Evolutionary conservation across 2,329 filamentous ascomycete genomes (phyloP).

Genomic region (Colletotrichum australisinense): DNA sequence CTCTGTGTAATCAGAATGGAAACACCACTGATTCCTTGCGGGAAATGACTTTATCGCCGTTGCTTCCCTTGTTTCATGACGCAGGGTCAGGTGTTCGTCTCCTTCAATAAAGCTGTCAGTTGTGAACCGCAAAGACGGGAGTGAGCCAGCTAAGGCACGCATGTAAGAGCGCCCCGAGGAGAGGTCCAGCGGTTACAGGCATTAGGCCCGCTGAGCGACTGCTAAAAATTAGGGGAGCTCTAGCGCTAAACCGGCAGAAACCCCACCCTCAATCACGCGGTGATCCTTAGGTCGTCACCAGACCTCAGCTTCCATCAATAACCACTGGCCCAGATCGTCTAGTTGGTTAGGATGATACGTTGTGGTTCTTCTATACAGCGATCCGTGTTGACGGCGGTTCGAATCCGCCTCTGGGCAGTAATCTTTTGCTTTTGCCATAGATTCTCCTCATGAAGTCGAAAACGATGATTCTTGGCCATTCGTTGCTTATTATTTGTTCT

Average conservation of each 20-base stretch:
- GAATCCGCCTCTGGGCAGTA: slow-evolving; percentile 36
- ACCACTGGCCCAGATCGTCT: slow-evolving; percentile 33
- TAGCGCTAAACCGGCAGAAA: background rate
- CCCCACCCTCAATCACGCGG: rapidly evolving
- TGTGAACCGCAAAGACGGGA: no score
- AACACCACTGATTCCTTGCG: background rate
- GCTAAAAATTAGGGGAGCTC: background rate
- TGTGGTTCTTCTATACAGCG: slow-evolving; percentile 33
- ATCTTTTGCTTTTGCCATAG: background rate
- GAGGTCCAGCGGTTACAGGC: background rate
- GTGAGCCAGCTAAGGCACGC: no score
- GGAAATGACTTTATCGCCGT: background rate
- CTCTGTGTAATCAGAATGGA: background rate
- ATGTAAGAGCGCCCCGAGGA: no score
- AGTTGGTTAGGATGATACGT: slow-evolving; percentile 38
- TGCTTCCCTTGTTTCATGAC: background rate
- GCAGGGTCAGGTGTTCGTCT: background rate
- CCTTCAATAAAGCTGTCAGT: background rate
- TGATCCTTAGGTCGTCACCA: background rate
- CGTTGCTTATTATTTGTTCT: no score
- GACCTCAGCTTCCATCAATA: rapidly evolving
- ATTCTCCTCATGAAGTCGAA: no score
- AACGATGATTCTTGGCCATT: no score
- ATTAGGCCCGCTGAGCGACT: no score
- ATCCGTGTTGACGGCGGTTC: slow-evolving; percentile 37